Evolutionary conservation across 2,329 filamentous ascomycete genomes (phyloP), one percentile per base, ranked within the genome.

Genomic region (Neoascochyta sp.): DNA sequence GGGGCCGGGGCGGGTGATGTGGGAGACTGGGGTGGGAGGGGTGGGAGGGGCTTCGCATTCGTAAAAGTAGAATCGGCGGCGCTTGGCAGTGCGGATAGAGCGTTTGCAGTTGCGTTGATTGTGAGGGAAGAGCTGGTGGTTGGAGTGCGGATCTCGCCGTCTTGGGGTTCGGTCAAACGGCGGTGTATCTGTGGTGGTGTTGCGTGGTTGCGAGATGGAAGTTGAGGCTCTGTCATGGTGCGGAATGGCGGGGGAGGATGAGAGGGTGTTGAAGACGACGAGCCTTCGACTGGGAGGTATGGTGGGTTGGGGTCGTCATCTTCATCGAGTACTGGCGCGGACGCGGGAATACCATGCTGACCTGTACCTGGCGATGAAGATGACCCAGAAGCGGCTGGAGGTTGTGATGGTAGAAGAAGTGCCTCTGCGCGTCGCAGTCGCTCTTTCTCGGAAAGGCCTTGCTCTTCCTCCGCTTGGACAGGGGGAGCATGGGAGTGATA

Each of bases 341-440:
- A 64, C 5, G 63, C 48, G 9, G 47, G 49, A 27, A 62, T 52
- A 16, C 40, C 42, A 9, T 41, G 41, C 14, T 34, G 57, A 11
- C 17, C 12, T 8, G 63, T 54, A 4, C 68, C 67, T 10, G 67
- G 66, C 18, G 71, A 66, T 18, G 46, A 45, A 3, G 51, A 53
- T n/a, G 66, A 66, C 16, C 62, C 60, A 33, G 67, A 61, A 9
- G 59, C 48, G 18, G 66, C 69, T 9, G 83, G 75, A 9, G 86
- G 89, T 49, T 81, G 80, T 52, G 88, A 95, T 2, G 90, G 90
- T 13, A 95, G 64, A 4, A 95, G 67, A 25, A 81, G 76, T 45
- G 82, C 76, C 64, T 95, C 89, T 22, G 86, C 87, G 36, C 78
- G 77, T 25, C 81, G 77, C 36, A 92, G 66, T 27, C 81, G 80